phyloP scores from a whole-genome alignment of 352 stramenopile species.

The Phytopythium vexans region DNA sequence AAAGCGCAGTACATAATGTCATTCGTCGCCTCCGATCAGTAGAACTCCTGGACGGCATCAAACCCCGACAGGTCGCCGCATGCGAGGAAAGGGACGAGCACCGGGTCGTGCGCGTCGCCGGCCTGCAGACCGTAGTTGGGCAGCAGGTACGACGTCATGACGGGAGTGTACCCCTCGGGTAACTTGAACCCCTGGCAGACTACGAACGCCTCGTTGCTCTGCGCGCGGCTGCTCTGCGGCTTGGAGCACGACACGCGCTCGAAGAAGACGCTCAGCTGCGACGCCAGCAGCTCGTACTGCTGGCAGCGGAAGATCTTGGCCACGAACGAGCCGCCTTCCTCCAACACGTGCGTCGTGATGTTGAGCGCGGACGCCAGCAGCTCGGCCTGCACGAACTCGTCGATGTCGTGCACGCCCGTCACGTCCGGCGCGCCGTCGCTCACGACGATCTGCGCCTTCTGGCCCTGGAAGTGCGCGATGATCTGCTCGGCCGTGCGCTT shows the following conservation, averaged over 20 bases:
- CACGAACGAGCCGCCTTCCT: conserved; percentile 94
- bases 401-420: conserved; percentile 98
- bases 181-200: conserved; percentile 94
- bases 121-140: conserved; percentile 54
- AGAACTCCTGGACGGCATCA: conserved; percentile 62
- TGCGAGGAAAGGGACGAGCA: conserved; percentile 89
- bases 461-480: conserved; percentile 91
- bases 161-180: conserved; percentile 71
- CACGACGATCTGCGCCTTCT: conserved; percentile 96
- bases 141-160: conserved; percentile 84
- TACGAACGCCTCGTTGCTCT: conserved; percentile 96
- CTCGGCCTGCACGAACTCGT: conserved; percentile 98
- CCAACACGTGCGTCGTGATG: conserved; percentile 96
- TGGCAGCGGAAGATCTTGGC: conserved; percentile 99
- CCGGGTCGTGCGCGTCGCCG: conserved; percentile 44
- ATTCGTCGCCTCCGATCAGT: conserved; percentile 16
- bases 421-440: conserved; percentile 99
- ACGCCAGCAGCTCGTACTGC: conserved; percentile 95
- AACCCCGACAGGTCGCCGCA: conserved; percentile 94
- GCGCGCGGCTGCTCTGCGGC: conserved; percentile 94
- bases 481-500: conserved; percentile 95
- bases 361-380: conserved; percentile 96
- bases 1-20: background rate
- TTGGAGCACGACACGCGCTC: conserved; percentile 95
- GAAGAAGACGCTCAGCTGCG: conserved; percentile 97